Evolutionary conservation across 2,329 filamentous ascomycete species (phyloP), one percentile per base, ranked within the genome.

Genomic region (Mycosphaerella arachidis): DNA sequence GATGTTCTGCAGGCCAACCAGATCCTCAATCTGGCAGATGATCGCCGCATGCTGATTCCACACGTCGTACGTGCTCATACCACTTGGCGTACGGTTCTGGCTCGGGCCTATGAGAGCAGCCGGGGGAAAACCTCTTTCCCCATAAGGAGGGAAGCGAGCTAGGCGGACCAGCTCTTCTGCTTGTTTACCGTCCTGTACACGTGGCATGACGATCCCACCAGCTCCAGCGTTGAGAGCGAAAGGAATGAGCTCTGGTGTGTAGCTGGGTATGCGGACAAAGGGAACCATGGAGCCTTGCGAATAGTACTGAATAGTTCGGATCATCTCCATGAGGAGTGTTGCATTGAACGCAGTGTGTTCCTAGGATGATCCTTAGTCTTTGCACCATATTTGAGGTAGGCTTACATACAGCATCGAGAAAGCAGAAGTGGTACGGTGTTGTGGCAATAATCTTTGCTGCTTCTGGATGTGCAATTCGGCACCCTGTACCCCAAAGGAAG

Each of bases 381-480:
- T 35, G 31, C 12, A 35, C 1, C 5, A 12, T 35, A 12, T 35
- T 4, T 12, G 4, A 35, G 2, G 4, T 12, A 46, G 16, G 6
- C 6, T 5, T 12, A 54, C 56, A 6, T 55, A 58, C 56, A 50
- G 50, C 48, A 55, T 58, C 56, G 27, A 58, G 24, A 35, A 58
- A 55, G n/a, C 56, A 58, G 20, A 58, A 58, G 27, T 58, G 56
- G 29, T 55, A 58, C 16, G 56, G 56, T 27, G 50, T 48, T 48
- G 56, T 37, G n/a, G 56, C 56, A 12, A 58, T 16, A 16, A 58
- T 50, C 16, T 50, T 20, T 29, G 56, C 56, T 20, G 51, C 56
- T 24, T 58, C 56, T 48, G 31, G 31, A 18, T 35, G 37, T 18
- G 51, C 20, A 24, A 58, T 58, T 29, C 51, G 33, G 24, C 37